These are phyloP conservation scores for Trifolium pratense DNA, from an alignment of 306 rosid genomes.

Conservation along the genomic window DNA sequence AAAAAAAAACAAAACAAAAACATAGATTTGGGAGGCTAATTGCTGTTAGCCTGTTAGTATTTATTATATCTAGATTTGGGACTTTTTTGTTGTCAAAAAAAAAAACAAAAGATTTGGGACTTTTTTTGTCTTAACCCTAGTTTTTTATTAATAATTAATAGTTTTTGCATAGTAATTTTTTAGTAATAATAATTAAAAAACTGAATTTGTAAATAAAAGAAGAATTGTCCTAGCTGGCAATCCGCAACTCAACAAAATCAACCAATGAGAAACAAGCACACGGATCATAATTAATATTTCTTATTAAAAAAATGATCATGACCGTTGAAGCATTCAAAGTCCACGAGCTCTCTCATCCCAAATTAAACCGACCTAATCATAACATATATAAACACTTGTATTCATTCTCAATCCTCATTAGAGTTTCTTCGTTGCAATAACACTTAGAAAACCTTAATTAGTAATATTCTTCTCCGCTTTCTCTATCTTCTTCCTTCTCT, in stretches of 20 bases:
- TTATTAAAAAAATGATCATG: not conserved
- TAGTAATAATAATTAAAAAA: no score
- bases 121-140: no score
- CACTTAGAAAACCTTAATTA: no score
- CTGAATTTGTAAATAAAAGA: no score
- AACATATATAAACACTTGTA: not conserved
- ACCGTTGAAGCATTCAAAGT: conserved; percentile 25
- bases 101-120: no score
- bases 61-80: no score
- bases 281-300: not conserved
- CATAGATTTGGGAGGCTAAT: no score
- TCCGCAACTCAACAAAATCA: not conserved
- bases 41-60: no score
- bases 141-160: no score
- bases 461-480: not conserved
- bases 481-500: not conserved
- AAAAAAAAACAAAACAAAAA: no score
- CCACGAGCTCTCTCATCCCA: not conserved
- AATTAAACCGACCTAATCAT: conserved; percentile 30
- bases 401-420: not conserved
- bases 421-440: not conserved
- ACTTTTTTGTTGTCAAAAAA: no score
- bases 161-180: no score
- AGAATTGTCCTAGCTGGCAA: conserved; percentile 56
- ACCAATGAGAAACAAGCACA: conserved; percentile 47